Percentiles rank a stretch among this genome's conserved stretches.
Conservation (phyloP, 148 eudicot species). For the Spergularia marina region DNA sequence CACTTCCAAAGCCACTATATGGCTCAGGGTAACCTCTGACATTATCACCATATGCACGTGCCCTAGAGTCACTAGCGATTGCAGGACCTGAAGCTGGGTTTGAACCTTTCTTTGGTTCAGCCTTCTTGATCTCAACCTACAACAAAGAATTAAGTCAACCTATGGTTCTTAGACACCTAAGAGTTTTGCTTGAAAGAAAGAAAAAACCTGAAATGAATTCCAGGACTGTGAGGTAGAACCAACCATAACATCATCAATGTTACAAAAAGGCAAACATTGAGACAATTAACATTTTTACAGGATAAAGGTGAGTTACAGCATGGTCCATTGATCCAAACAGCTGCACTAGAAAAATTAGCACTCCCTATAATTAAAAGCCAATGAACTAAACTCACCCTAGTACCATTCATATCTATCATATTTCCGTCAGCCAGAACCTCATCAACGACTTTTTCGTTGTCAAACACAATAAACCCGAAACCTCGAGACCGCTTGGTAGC, state of each 20-base stretch:
- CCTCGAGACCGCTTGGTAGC: conserved; percentile 72
- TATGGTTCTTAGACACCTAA: conserved; percentile 24
- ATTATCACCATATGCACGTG: conserved; percentile 44
- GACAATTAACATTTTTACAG: background rate
- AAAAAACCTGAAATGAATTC: conserved; percentile 20
- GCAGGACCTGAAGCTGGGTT: conserved; percentile 54
- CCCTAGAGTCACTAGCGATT: conserved; percentile 47
- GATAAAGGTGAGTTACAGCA: background rate
- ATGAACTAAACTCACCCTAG: conserved; percentile 50
- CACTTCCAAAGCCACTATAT: conserved; percentile 39
- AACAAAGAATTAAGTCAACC: conserved; percentile 41
- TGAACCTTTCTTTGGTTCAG: conserved; percentile 82
- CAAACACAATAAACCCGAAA: conserved; percentile 79
- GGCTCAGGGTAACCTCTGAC: conserved; percentile 35
- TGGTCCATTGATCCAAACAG: conserved; percentile 3
- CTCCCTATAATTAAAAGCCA: conserved; percentile 11
- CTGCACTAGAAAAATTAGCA: background rate
- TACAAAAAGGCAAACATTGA: background rate
- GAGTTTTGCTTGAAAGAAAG: conserved; percentile 1
- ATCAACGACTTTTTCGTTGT: conserved; percentile 52
- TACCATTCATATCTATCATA: conserved; percentile 61
- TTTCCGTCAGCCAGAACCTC: conserved; percentile 55
- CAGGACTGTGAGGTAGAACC: conserved; percentile 9
- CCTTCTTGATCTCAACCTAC: conserved; percentile 90
- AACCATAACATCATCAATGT: background rate